Percentiles rank a stretch among this genome's conserved stretches.
Evolutionary conservation across 1,284 basidiomycete genomes (phyloP).

Genomic region (Ustilago loliicola): DNA sequence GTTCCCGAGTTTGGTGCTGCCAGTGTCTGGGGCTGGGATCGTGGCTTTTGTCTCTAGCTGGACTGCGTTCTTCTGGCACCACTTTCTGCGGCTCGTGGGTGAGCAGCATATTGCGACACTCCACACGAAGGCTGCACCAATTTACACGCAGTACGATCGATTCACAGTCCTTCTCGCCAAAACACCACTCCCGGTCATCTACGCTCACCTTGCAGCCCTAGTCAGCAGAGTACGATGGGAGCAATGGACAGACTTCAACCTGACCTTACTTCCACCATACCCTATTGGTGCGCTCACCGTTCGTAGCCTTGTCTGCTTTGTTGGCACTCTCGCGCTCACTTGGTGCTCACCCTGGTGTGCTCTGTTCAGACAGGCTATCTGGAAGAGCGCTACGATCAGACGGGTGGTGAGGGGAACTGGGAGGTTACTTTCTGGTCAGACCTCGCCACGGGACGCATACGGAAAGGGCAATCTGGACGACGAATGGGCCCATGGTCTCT

Average conservation of each 20-base stretch:
- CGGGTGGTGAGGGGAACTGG: slow-evolving; percentile 46
- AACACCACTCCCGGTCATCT: slow-evolving; percentile 29
- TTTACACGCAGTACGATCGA: slow-evolving; percentile 22
- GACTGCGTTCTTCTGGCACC: slow-evolving; percentile 20
- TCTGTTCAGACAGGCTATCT: slow-evolving; percentile 64
- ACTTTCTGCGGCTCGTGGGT: slow-evolving; percentile 30
- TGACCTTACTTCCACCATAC: slow-evolving; percentile 63
- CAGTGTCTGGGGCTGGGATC: slow-evolving; percentile 40
- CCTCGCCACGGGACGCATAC: slow-evolving; percentile 31
- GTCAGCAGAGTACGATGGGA: slow-evolving; percentile 21
- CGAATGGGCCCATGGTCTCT: slow-evolving; percentile 33
- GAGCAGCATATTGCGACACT: slow-evolving; percentile 20
- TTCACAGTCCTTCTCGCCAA: slow-evolving; percentile 19
- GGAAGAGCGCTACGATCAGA: slow-evolving; percentile 66
- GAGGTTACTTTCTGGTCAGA: slow-evolving; percentile 50
- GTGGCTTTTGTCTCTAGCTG: slow-evolving; percentile 3
- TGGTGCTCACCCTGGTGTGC: slow-evolving; percentile 70
- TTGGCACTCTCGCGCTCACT: slow-evolving; percentile 63
- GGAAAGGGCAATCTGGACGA: slow-evolving; percentile 52
- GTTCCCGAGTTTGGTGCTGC: slow-evolving; percentile 46
- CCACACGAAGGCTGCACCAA: slow-evolving; percentile 27
- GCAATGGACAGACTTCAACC: slow-evolving; percentile 43
- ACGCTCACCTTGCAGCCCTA: slow-evolving; percentile 6
- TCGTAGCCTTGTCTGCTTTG: slow-evolving; percentile 59
- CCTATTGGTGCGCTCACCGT: slow-evolving; percentile 64